These are phyloP conservation scores for Patellaria atrata DNA, from an alignment of 495 filamentous ascomycete species.

Conservation along the genomic window DNA sequence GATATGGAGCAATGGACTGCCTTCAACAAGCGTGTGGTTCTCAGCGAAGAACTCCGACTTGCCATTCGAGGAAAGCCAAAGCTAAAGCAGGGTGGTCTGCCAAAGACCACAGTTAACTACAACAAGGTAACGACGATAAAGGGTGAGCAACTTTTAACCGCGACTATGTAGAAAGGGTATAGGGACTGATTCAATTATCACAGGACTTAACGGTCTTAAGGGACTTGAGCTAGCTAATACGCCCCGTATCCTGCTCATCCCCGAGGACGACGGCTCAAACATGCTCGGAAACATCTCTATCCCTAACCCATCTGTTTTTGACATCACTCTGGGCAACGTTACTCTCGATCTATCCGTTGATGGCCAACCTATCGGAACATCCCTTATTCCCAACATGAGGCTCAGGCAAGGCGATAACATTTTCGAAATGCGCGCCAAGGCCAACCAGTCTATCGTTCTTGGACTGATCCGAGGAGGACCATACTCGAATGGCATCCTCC, in stretches of 20 bases:
- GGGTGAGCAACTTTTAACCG: constrained; percentile 27
- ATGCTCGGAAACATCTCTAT: constrained; percentile 49
- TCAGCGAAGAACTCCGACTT: constrained; percentile 40
- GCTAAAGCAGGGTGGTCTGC: constrained; percentile 37
- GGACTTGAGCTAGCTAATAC: constrained; percentile 45
- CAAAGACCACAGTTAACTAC: constrained; percentile 36
- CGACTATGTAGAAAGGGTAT: background rate
- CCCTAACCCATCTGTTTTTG: constrained; percentile 55
- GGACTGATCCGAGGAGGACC: constrained; percentile 22
- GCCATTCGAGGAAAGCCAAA: constrained; percentile 44
- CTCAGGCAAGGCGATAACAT: constrained; percentile 48
- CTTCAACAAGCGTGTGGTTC: constrained; percentile 39
- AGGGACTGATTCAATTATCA: constrained; percentile 2
- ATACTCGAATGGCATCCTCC: constrained; percentile 42
- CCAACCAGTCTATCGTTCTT: constrained; percentile 38
- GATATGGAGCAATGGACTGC: constrained; percentile 42
- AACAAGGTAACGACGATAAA: constrained; percentile 43
- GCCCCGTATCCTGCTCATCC: constrained; percentile 32
- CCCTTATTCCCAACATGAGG: constrained; percentile 41
- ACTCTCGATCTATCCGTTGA: constrained; percentile 44
- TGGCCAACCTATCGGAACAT: constrained; percentile 37
- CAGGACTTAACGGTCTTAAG: constrained; percentile 44
- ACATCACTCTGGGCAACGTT: constrained; percentile 50
- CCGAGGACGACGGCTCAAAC: constrained; percentile 38
- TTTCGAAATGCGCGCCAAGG: constrained; percentile 38